phyloP scores from a whole-genome alignment of 1,139 yeast species.

The Lodderomyces margitis region DNA sequence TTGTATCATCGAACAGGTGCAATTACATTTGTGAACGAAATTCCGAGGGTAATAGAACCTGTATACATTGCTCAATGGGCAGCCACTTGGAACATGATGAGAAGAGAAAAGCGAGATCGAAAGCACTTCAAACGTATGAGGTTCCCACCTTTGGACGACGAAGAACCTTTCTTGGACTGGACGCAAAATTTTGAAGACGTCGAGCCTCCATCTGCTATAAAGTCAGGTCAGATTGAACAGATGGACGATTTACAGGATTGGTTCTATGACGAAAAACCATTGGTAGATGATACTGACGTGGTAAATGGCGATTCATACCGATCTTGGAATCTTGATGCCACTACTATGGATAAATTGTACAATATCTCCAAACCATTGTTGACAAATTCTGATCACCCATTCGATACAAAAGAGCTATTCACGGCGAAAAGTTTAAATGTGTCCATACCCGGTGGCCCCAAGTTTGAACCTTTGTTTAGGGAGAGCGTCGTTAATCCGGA shows the following conservation, averaged over 20 bases:
- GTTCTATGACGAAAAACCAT: slow-evolving; percentile 79
- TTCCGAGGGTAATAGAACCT: slow-evolving; percentile 90
- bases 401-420: slow-evolving; percentile 73
- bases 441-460: slow-evolving; percentile 94
- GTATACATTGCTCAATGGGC: slow-evolving; percentile 96
- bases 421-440: slow-evolving; percentile 89
- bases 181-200: slow-evolving; percentile 70
- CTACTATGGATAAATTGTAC: slow-evolving; percentile 64
- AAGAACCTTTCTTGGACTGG: slow-evolving; percentile 89
- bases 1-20: slow-evolving; percentile 92
- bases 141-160: slow-evolving; percentile 97
- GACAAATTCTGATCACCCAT: slow-evolving; percentile 61
- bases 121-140: slow-evolving; percentile 87
- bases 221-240: slow-evolving; percentile 56
- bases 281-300: slow-evolving; percentile 50
- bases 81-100: slow-evolving; percentile 86
- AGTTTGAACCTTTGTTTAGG: slow-evolving; percentile 83
- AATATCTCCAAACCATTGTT: slow-evolving; percentile 69
- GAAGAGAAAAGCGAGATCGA: slow-evolving; percentile 89
- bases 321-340: slow-evolving; percentile 64
- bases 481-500: slow-evolving; percentile 56
- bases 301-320: slow-evolving; percentile 80
- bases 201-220: slow-evolving; percentile 70
- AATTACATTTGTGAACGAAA: slow-evolving; percentile 89
- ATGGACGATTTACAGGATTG: slow-evolving; percentile 64